Percentiles rank a stretch among this genome's conserved stretches.
Conservation (phyloP, 306 rosid species). For the Medicago ruthenica region DNA sequence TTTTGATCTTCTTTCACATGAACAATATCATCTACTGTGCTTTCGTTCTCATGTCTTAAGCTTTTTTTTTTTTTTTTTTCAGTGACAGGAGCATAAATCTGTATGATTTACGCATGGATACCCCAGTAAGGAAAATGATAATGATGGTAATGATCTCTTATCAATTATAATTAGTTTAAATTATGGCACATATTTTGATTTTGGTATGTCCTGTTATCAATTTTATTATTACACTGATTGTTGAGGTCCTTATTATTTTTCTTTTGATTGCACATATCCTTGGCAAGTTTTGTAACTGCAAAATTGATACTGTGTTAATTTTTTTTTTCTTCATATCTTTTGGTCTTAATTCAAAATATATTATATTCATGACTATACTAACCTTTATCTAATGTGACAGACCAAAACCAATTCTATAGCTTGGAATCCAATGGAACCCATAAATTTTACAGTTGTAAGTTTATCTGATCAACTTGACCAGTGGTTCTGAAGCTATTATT, state of each 20-base stretch:
- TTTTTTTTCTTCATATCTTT: background rate
- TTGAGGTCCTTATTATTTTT: slow-evolving; percentile 18
- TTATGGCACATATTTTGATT: slow-evolving; percentile 8
- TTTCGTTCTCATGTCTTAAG: background rate
- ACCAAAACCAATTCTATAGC: slow-evolving; percentile 81
- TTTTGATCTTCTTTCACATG: background rate
- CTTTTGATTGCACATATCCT: too few relatives aligned
- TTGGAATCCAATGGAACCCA: slow-evolving; percentile 99
- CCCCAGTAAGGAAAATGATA: slow-evolving; percentile 68
- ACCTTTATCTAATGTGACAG: slow-evolving; percentile 59
- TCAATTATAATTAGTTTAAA: slow-evolving; percentile 14
- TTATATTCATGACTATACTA: slow-evolving; percentile 44
- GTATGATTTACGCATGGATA: slow-evolving; percentile 81
- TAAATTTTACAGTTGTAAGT: slow-evolving; percentile 95
- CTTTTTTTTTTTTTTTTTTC: slow-evolving; percentile 42
- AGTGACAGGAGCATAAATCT: slow-evolving; percentile 89
- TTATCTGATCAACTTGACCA: background rate
- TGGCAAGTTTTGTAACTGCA: background rate
- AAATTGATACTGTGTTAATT: background rate
- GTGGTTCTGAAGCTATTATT: background rate
- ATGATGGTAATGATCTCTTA: slow-evolving; percentile 68
- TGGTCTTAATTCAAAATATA: slow-evolving; percentile 18
- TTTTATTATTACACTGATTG: background rate
- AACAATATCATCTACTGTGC: background rate
- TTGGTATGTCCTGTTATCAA: slow-evolving; percentile 20